phyloP scores from a whole-genome alignment of 176 grass and related monocot genomes.

The Hordeum marinum region DNA sequence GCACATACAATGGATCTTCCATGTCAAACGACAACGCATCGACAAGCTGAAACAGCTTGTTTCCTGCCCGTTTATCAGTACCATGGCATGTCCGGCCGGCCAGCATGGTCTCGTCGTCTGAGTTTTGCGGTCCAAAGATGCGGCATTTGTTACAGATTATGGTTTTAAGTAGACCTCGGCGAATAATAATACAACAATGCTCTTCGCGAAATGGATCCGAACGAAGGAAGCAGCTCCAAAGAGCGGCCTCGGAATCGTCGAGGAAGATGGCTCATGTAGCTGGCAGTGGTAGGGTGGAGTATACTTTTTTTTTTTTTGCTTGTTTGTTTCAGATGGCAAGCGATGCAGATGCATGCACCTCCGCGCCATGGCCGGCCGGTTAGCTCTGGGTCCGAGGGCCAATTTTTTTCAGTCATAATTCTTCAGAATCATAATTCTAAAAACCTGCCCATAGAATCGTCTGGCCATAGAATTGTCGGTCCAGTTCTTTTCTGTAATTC shows the following conservation, averaged over 20 bases:
- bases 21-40: background rate
- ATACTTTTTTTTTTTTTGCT: no score
- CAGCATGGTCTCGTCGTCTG: no score
- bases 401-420: no score
- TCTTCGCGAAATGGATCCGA: background rate
- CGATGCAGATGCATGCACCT: background rate
- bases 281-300: no score
- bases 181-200: background rate
- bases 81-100: background rate
- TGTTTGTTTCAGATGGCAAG: background rate
- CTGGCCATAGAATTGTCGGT: no score
- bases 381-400: no score
- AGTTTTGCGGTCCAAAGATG: no score
- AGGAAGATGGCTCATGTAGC: background rate
- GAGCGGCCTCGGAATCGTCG: background rate
- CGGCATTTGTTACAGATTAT: no score
- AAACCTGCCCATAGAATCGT: no score
- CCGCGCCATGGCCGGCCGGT: background rate
- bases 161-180: background rate
- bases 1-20: conserved; percentile 16
- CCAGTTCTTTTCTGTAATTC: no score
- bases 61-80: background rate
- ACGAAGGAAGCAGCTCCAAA: background rate
- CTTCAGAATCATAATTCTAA: no score
- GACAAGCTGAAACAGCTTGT: background rate